These are phyloP conservation scores for Boletus patriciae DNA, from an alignment of 768 basidiomycete species.

Conservation along the genomic window DNA sequence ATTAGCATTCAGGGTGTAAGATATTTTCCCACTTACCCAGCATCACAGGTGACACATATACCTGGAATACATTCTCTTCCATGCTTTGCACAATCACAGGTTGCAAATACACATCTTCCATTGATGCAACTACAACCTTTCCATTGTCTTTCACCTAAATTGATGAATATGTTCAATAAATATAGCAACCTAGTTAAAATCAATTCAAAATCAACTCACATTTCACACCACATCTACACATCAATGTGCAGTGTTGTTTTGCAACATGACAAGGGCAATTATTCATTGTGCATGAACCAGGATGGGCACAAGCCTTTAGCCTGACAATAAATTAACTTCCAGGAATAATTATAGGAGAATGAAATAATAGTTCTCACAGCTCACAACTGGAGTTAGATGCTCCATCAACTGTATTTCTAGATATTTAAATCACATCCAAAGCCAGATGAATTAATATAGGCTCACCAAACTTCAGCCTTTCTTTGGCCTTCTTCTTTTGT, in stretches of 20 bases:
- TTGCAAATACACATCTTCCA: constrained; percentile 30
- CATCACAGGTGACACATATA: constrained; percentile 45
- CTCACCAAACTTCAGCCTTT: constrained; percentile 20
- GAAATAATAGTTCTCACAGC: constrained; percentile 14
- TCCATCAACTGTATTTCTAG: constrained; percentile 15
- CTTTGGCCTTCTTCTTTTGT: constrained; percentile 4
- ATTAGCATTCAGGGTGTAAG: neutral
- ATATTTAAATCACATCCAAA: neutral
- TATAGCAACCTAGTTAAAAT: neutral
- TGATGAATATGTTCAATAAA: neutral
- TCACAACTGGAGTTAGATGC: neutral
- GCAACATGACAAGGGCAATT: constrained; percentile 42
- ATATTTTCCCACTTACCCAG: constrained; percentile 33
- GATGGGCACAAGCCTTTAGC: constrained; percentile 44
- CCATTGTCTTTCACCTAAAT: constrained; percentile 17
- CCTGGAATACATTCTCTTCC: constrained; percentile 55
- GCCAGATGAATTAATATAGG: neutral
- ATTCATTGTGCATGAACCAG: constrained; percentile 44
- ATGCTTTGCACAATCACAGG: constrained; percentile 39
- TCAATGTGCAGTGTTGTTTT: constrained; percentile 45
- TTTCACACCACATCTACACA: constrained; percentile 45
- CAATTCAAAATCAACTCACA: constrained; percentile 30
- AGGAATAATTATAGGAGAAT: neutral
- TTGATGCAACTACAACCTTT: constrained; percentile 10
- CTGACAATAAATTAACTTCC: constrained; percentile 17